Evolutionary conservation across 2,329 filamentous ascomycete species (phyloP), one percentile per base, ranked within the genome.

Genomic region (Aspergillus sp.): DNA sequence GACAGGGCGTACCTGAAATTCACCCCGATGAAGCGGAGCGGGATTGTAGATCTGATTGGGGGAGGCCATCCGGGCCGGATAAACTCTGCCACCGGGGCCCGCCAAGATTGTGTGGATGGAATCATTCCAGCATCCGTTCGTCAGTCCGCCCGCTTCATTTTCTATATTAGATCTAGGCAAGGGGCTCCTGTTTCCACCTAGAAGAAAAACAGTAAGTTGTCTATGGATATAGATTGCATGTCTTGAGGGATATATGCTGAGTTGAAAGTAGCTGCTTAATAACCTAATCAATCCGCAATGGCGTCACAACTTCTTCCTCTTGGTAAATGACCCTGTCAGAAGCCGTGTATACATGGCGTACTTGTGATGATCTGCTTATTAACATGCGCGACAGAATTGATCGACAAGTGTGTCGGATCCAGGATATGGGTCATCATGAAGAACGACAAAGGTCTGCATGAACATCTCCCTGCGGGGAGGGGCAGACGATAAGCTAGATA

Each of bases 391-490:
- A 65, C 73, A 96, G 95, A 99, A 80, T 87, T 99, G 75, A 98
- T 99, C 78, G 95, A 99, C 83, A 97, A 97, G 80, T 99, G 95
- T 76, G 93, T 99, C 67, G 95, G 95, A 63, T 98, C 93, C 57
- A 90, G 90, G 71, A 98, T 99, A 77, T 97, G 94, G 93, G 93
- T 99, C 65, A 88, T 99, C 71, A 99, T 99, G 95, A 99, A 99
- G 81, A 92, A 93, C 67, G 95, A 98, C 75, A 98, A 97, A 83
- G 95, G 95, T 96, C 80, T 38, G 75, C 62, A 41, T 7, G 13
- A 5, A 13, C 23, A 8, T 32, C 32, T 47, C 32, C 39, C 15
- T 36, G 32, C 32, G 32, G 25, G 23, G 30, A 42, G 51, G 38
- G n/a, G 1, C 38, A 21, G 32, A 15, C 10, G 8, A n/a, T n/a